phyloP scores from a whole-genome alignment of 2,329 filamentous ascomycete species.

The Periconia macrospinosa region DNA sequence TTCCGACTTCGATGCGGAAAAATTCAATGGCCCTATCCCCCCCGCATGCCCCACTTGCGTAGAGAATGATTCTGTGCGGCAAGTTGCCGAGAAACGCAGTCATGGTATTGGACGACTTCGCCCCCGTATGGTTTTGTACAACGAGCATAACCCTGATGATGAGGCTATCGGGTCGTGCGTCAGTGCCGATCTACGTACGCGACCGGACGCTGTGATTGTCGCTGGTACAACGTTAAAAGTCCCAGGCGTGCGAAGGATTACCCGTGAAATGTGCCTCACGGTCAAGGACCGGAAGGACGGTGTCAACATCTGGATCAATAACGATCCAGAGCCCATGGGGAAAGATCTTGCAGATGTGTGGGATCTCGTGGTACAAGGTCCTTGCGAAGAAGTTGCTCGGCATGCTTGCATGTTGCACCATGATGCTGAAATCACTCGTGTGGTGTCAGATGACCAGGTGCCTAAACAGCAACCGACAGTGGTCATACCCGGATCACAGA shows the following conservation, averaged over 20 bases:
- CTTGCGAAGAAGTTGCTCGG: slow-evolving; percentile 83
- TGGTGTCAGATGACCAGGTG: slow-evolving; percentile 39
- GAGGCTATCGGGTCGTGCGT: slow-evolving; percentile 94
- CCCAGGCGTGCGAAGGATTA: slow-evolving; percentile 85
- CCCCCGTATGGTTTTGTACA: slow-evolving; percentile 94
- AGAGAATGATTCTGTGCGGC: slow-evolving; percentile 74
- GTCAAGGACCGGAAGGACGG: slow-evolving; percentile 82
- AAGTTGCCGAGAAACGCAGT: slow-evolving; percentile 80
- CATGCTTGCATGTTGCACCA: slow-evolving; percentile 65
- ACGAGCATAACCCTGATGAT: slow-evolving; percentile 94
- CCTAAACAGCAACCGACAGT: slow-evolving; percentile 35
- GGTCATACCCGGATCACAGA: slow-evolving; percentile 23
- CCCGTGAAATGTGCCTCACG: slow-evolving; percentile 85
- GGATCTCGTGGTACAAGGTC: slow-evolving; percentile 85
- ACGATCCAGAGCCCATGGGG: slow-evolving; percentile 78
- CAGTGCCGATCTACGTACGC: slow-evolving; percentile 77
- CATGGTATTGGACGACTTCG: slow-evolving; percentile 89
- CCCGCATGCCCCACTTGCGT: slow-evolving; percentile 78
- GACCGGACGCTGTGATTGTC: slow-evolving; percentile 90
- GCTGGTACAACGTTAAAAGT: slow-evolving; percentile 96
- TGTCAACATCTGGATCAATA: slow-evolving; percentile 92
- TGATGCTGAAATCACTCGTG: slow-evolving; percentile 51
- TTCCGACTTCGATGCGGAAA: slow-evolving; percentile 71
- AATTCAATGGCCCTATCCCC: slow-evolving; percentile 83
- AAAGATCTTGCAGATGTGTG: slow-evolving; percentile 89